Conservation (phyloP, 2,329 filamentous ascomycete species). For the Hypoxylon sp. region DNA sequence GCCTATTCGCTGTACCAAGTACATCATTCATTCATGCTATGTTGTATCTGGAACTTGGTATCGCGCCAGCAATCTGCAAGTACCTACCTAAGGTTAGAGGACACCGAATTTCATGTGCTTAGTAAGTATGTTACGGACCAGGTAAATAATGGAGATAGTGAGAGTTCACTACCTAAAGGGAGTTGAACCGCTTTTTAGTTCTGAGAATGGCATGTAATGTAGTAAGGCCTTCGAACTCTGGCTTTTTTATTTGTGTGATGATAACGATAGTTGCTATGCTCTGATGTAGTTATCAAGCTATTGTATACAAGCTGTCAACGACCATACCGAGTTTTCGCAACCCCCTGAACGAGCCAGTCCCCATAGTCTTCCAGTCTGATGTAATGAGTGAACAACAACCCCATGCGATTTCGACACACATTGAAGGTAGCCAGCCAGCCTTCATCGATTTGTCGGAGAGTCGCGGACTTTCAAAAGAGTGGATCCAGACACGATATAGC, state of each 20-base stretch:
- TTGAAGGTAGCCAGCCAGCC: background rate
- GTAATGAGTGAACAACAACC: constrained; percentile 1
- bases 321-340: constrained; percentile 1
- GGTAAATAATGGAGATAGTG: background rate
- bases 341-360: background rate
- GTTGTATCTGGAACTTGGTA: too few relatives aligned
- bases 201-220: background rate
- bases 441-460: constrained; percentile 1
- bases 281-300: constrained; percentile 1
- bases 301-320: background rate
- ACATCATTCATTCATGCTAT: too few relatives aligned
- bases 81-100: too few relatives aligned
- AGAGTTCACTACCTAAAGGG: background rate
- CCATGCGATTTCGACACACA: background rate
- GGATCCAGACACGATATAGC: background rate
- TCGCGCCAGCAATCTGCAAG: background rate
- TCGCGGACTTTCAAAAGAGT: background rate
- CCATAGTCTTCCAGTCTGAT: background rate
- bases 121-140: background rate
- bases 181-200: too few relatives aligned
- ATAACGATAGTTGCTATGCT: constrained; percentile 13
- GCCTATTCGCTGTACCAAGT: too few relatives aligned
- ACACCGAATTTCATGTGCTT: background rate
- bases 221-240: background rate
- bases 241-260: background rate